phyloP scores from a whole-genome alignment of 2,329 filamentous ascomycete genomes.

The Aspergillus sp. region DNA sequence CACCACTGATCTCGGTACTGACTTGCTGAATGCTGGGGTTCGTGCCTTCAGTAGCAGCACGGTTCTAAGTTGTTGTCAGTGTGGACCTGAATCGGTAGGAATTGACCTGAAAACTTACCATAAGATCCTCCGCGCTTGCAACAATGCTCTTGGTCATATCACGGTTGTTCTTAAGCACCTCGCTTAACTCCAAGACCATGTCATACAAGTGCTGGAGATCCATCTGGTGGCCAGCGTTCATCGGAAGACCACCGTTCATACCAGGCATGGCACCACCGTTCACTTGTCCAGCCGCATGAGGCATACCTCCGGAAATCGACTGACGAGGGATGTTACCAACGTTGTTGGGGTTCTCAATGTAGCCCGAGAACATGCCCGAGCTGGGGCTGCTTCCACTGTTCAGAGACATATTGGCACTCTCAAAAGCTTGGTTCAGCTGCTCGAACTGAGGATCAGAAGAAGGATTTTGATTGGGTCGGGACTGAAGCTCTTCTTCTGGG shows the following conservation, averaged over 20 bases:
- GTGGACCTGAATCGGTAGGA: background rate
- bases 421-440: slow-evolving; percentile 31
- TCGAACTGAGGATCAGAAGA: slow-evolving; percentile 24
- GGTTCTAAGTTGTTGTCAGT: slow-evolving; percentile 28
- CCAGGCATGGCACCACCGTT: slow-evolving; percentile 33
- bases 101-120: slow-evolving; percentile 26
- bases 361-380: slow-evolving; percentile 26
- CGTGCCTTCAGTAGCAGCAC: slow-evolving; percentile 35
- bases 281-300: slow-evolving; percentile 25
- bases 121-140: slow-evolving; percentile 44
- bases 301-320: slow-evolving; percentile 26
- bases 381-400: slow-evolving; percentile 24
- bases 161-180: slow-evolving; percentile 44
- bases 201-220: slow-evolving; percentile 46
- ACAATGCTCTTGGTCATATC: slow-evolving; percentile 45
- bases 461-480: slow-evolving; percentile 15
- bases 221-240: slow-evolving; percentile 47
- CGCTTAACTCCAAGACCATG: slow-evolving; percentile 45
- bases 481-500: slow-evolving; percentile 24
- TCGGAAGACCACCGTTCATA: slow-evolving; percentile 33
- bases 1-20: slow-evolving; percentile 39
- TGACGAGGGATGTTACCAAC: slow-evolving; percentile 28
- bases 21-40: slow-evolving; percentile 37
- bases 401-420: slow-evolving; percentile 28
- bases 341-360: slow-evolving; percentile 27